Conservation (phyloP, 768 basidiomycete genomes). For the Russula sp. region DNA sequence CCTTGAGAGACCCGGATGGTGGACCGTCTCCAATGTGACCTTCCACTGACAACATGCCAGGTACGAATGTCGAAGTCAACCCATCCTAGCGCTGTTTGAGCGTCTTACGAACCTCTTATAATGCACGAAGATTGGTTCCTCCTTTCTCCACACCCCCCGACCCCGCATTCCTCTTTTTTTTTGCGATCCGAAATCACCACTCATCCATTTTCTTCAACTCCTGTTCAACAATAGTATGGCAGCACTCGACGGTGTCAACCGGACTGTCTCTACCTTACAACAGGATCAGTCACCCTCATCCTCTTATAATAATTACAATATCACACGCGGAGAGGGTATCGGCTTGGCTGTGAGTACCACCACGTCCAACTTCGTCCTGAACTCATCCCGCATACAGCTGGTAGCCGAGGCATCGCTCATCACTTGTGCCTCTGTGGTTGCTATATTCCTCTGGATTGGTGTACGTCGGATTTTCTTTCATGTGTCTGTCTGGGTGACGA, state of each 20-base stretch:
- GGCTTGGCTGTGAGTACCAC: constrained; percentile 4
- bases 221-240: not conserved
- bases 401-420: constrained; percentile 29
- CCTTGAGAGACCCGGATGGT: too few species aligned
- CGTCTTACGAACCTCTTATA: too few species aligned
- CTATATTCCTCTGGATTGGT: not conserved
- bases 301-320: not conserved
- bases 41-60: too few species aligned
- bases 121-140: too few species aligned
- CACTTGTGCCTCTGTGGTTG: not conserved
- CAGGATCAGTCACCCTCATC: not conserved
- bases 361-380: not conserved
- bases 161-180: too few species aligned
- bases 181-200: not conserved
- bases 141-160: too few species aligned
- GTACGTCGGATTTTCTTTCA: constrained; percentile 1
- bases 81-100: too few species aligned
- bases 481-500: not conserved
- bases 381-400: constrained; percentile 24
- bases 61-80: too few species aligned
- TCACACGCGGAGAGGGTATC: constrained; percentile 31
- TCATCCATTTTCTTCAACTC: not conserved
- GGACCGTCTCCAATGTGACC: too few species aligned
- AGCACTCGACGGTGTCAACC: not conserved
- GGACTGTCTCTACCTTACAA: constrained; percentile 2